A percentile compares a stretch with the other conserved stretches of the same genome.
These are phyloP conservation scores for Scedosporium apiospermum DNA, from an alignment of 2,329 filamentous ascomycete species.

Conservation along the genomic window DNA sequence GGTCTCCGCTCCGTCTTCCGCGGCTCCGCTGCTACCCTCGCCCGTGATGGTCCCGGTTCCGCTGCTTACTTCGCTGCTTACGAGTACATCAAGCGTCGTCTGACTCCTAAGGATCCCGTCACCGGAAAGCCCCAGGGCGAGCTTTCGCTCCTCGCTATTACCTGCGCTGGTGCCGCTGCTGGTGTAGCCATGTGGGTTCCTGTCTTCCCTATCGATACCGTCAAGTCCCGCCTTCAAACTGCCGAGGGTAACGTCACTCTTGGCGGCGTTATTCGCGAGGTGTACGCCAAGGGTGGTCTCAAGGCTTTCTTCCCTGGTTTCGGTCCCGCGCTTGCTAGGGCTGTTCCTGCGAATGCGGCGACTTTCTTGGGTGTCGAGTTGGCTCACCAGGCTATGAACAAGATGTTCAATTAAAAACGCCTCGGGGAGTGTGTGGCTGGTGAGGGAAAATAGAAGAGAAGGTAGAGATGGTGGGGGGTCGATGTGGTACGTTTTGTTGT, in stretches of 20 bases:
- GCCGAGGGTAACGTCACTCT: constrained; percentile 79
- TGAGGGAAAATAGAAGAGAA: background rate
- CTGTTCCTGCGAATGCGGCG: constrained; percentile 91
- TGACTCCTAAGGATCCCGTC: constrained; percentile 73
- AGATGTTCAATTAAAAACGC: constrained; percentile 45
- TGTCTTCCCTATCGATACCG: constrained; percentile 93
- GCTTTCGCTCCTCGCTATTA: constrained; percentile 72
- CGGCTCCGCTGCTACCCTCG: constrained; percentile 81
- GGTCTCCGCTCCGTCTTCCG: constrained; percentile 89
- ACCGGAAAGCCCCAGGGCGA: constrained; percentile 66
- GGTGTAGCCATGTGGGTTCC: constrained; percentile 99
- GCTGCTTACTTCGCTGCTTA: constrained; percentile 97
- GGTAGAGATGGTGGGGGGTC: background rate
- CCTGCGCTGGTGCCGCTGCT: constrained; percentile 77
- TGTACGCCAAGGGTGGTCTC: constrained; percentile 76
- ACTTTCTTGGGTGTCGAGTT: constrained; percentile 84
- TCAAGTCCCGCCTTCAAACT: constrained; percentile 90
- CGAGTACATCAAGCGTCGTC: constrained; percentile 80
- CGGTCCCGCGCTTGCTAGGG: constrained; percentile 81
- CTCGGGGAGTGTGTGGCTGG: background rate
- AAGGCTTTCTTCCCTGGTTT: constrained; percentile 97
- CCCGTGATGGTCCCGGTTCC: constrained; percentile 83
- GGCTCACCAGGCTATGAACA: constrained; percentile 75
- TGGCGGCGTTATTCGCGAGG: constrained; percentile 64
- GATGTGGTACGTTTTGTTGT: background rate